Base-by-base conservation (phyloP, 2,329 filamentous ascomycete genomes). In the Colletotrichum ledebouriae region DNA sequence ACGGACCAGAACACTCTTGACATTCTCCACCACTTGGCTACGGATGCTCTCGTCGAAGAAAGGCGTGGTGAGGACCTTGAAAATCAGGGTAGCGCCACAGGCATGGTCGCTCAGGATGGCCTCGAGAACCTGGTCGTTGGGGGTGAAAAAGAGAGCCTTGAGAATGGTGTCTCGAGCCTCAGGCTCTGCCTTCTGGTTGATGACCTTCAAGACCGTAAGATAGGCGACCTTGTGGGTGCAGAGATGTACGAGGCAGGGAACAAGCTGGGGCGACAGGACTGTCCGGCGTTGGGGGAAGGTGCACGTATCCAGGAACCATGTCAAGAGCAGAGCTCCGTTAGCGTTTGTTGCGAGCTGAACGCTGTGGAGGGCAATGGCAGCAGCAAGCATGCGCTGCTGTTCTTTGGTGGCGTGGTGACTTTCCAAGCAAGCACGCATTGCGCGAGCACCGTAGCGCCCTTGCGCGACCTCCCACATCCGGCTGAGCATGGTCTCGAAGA, bases 161-260 rank as follows among this genome's bases (percentile, higher is more conserved):
- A 98, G 85, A 44, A 99, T 93, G 55, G 89, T 92, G 75, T 99
- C 95, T 12, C 96, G 89, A 3, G 96, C 96, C 70, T 98, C 95
- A 0, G 93, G 87, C 81, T 99, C 96, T 39, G 94, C 93, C 77
- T 97, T 94, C 80, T 99, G 96, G 78, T 99, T 99, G 80, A 99
- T 97, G 58, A 98, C 94, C 83, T 99, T 99, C 66, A 99, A 85
- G 1, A 99, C 95, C 0, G 96, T 99, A 70, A 98, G 85, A 76
- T 98, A 98, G 0, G 96, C 96, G 63, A 99, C 95, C 85, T 98
- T 98, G 85, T 99, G 96, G 0, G 96, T 98, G 85, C 96, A 98
- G 6, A 99, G 87, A 77, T 98, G 94, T 25, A 98, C 94, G 37
- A 99, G 85, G 77, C 97, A 94, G 46, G 96, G 94, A 15, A 98